Percentiles rank a stretch among this genome's conserved stretches.
Evolutionary conservation across 805 yeast genomes (phyloP).

Genomic region (Suhomyces canberraensis): DNA sequence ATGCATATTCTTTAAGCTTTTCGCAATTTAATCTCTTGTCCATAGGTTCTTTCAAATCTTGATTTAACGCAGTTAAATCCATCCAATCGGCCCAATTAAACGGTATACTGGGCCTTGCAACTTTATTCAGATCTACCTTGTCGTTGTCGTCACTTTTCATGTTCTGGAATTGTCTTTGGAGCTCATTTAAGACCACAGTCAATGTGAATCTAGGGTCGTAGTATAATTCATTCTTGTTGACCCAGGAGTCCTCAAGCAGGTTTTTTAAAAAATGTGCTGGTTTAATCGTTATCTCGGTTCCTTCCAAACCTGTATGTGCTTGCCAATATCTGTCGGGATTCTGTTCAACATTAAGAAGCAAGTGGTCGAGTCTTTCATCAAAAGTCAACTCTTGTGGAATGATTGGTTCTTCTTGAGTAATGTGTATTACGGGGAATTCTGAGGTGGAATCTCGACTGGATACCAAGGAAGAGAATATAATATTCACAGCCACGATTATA

Average conservation of each 20-base stretch:
- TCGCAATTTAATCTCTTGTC: conserved; percentile 10
- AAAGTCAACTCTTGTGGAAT: too few species aligned
- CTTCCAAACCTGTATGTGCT: conserved; percentile 18
- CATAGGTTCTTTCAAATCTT: conserved; percentile 6
- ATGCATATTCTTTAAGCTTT: conserved; percentile 11
- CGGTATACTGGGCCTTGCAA: conserved; percentile 12
- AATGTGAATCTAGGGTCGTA: conserved; percentile 23
- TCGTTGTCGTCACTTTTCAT: conserved; percentile 5
- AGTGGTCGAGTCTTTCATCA: too few species aligned
- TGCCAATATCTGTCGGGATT: conserved; percentile 23
- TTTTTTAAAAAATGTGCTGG: conserved; percentile 13
- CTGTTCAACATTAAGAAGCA: conserved; percentile 16
- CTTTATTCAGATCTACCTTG: background rate
- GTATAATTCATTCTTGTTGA: conserved; percentile 13
- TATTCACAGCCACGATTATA: too few species aligned
- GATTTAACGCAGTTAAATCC: conserved; percentile 14
- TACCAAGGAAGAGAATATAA: too few species aligned
- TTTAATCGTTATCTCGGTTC: conserved; percentile 12
- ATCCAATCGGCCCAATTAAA: conserved; percentile 28
- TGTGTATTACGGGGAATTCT: too few species aligned
- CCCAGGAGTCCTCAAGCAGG: conserved; percentile 18
- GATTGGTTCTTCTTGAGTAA: too few species aligned
- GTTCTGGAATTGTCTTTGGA: background rate
- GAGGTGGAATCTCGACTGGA: too few species aligned
- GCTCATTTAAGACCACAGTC: conserved; percentile 11